These are phyloP conservation scores for Dictyostelium brefeldianum DNA, from an alignment of 78 protist genomes.

Conservation along the genomic window DNA sequence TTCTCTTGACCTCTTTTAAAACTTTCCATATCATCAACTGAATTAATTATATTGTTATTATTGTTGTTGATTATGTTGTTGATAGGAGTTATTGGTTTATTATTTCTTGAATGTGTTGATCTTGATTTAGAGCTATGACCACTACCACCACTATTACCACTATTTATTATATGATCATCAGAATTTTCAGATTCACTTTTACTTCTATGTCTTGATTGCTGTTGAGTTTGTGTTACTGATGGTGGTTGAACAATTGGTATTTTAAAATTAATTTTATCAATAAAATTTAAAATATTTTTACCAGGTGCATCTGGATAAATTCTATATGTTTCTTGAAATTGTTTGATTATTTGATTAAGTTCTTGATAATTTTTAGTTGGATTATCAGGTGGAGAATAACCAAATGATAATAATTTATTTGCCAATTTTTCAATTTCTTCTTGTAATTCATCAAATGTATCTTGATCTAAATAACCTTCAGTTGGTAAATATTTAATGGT, in stretches of 20 bases:
- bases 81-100: neutral
- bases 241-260: neutral
- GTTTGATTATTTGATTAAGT: slow-evolving; percentile 24
- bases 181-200: neutral
- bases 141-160: neutral
- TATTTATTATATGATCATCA: neutral
- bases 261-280: slow-evolving; percentile 21
- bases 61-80: neutral
- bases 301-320: slow-evolving; percentile 80
- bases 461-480: slow-evolving; percentile 47
- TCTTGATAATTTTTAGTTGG: slow-evolving; percentile 46
- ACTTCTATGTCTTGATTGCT: neutral
- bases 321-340: slow-evolving; percentile 46
- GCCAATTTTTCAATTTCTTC: slow-evolving; percentile 14
- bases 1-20: slow-evolving; percentile 19
- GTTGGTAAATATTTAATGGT: slow-evolving; percentile 1
- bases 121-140: neutral
- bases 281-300: slow-evolving; percentile 45
- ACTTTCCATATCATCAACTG: neutral
- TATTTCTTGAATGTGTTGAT: neutral
- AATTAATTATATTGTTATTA: neutral
- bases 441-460: slow-evolving; percentile 30
- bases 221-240: neutral
- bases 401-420: slow-evolving; percentile 23
- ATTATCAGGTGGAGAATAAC: slow-evolving; percentile 14